Conservation (phyloP, 768 basidiomycete genomes). For the Mycena polygramma region DNA sequence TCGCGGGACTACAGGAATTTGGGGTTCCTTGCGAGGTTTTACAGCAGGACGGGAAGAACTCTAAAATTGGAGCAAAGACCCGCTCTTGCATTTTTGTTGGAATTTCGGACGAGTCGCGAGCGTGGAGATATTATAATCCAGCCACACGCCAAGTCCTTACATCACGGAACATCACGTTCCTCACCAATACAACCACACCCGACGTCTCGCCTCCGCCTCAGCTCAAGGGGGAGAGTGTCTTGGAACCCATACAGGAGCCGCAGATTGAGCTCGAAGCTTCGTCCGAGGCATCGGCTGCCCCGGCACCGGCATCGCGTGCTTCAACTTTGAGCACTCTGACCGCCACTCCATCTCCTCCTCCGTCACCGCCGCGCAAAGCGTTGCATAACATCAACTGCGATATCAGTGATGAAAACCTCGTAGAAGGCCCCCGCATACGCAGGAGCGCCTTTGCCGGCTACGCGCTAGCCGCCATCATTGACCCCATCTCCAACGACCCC, state of each 20-base stretch:
- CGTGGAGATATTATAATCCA: neutral
- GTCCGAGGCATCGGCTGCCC: neutral
- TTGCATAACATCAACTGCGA: conserved; percentile 14
- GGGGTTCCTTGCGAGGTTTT: too few species aligned
- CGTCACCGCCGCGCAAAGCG: neutral
- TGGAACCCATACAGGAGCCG: neutral
- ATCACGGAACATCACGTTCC: conserved; percentile 37
- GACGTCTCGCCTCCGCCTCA: conserved; percentile 14
- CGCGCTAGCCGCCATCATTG: conserved; percentile 33
- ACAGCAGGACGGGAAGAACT: too few species aligned
- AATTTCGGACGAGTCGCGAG: too few species aligned
- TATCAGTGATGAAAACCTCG: conserved; percentile 11
- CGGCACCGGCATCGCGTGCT: neutral
- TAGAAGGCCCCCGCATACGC: conserved; percentile 6
- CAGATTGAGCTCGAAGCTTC: conserved; percentile 17
- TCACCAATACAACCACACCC: neutral
- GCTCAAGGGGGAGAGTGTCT: too few species aligned
- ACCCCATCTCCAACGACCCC: conserved; percentile 19
- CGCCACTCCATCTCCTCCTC: neutral
- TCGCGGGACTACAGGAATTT: conserved; percentile 22
- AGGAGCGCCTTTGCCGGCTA: conserved; percentile 5
- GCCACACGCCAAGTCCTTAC: conserved; percentile 29
- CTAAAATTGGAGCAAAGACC: too few species aligned
- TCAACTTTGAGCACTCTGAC: neutral
- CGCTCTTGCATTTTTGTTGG: too few species aligned